Evolutionary conservation across 106 monocot species (phyloP).

Genomic region (Posidonia australis): DNA sequence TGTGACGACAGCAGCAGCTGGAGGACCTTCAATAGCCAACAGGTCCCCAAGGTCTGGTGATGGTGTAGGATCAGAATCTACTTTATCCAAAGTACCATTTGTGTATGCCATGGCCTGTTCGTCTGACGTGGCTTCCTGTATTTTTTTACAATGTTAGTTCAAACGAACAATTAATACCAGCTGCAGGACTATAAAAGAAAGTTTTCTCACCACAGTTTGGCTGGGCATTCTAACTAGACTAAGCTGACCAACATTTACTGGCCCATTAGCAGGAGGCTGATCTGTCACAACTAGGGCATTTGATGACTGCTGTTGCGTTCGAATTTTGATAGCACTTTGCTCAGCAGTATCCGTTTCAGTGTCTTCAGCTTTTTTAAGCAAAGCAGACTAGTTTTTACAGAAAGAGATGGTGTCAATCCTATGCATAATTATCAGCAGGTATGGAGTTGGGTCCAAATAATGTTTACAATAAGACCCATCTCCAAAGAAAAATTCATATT

Average conservation of each 20-base stretch:
- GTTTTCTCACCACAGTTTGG: conserved; percentile 50
- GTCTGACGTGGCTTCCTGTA: conserved; percentile 44
- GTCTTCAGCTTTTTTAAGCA: conserved; percentile 90
- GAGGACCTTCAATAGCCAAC: conserved; percentile 85
- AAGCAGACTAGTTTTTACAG: conserved; percentile 45
- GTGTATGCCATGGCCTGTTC: conserved; percentile 33
- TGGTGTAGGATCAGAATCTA: conserved; percentile 35
- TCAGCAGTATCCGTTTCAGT: conserved; percentile 92
- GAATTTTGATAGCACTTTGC: conserved; percentile 91
- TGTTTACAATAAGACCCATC: background rate
- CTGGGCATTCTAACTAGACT: conserved; percentile 60
- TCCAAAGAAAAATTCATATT: background rate
- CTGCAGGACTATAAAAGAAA: background rate
- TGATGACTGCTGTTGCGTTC: conserved; percentile 85
- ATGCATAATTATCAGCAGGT: too few relatives aligned
- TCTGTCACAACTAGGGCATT: conserved; percentile 86
- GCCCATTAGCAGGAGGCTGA: conserved; percentile 60
- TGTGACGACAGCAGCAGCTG: conserved; percentile 22
- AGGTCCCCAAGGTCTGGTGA: conserved; percentile 86
- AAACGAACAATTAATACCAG: background rate
- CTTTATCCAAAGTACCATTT: conserved; percentile 47
- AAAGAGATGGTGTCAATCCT: background rate
- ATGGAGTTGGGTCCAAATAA: background rate
- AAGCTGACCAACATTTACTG: conserved; percentile 47
- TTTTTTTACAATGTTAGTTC: conserved; percentile 1